Conservation (phyloP, 2,329 filamentous ascomycete genomes). For the Purpureocillium lavendulum region DNA sequence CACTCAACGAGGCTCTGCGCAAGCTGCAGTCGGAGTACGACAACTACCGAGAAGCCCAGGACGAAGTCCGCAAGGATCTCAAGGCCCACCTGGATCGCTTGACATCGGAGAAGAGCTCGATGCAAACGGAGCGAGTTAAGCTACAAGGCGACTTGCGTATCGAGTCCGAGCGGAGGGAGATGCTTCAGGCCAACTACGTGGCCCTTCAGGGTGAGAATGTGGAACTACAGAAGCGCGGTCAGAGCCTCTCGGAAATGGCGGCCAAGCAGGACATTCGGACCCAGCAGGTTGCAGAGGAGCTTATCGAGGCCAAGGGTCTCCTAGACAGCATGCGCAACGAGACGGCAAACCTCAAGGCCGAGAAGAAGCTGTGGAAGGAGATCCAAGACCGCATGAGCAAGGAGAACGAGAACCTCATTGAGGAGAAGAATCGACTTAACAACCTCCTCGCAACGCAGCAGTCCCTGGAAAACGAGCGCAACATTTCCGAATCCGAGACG, state of each 20-base stretch:
- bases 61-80: slow-evolving; percentile 71
- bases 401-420: slow-evolving; percentile 76
- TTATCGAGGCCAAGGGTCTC: slow-evolving; percentile 75
- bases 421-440: slow-evolving; percentile 80
- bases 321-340: slow-evolving; percentile 85
- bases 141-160: slow-evolving; percentile 74
- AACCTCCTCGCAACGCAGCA: slow-evolving; percentile 77
- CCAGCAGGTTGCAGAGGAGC: slow-evolving; percentile 86
- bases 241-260: slow-evolving; percentile 68
- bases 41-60: slow-evolving; percentile 76
- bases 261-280: slow-evolving; percentile 85
- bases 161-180: slow-evolving; percentile 76
- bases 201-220: slow-evolving; percentile 77
- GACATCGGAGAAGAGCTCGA: slow-evolving; percentile 69
- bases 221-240: slow-evolving; percentile 77
- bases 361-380: slow-evolving; percentile 90
- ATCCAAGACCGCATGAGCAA: slow-evolving; percentile 83
- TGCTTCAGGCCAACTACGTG: slow-evolving; percentile 80
- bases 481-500: slow-evolving; percentile 72
- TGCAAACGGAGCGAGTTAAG: slow-evolving; percentile 76
- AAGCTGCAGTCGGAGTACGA: slow-evolving; percentile 89
- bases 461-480: slow-evolving; percentile 84
- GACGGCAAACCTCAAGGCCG: slow-evolving; percentile 84
- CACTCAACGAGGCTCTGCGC: slow-evolving; percentile 69
- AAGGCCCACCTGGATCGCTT: slow-evolving; percentile 79